These are phyloP conservation scores for Penicillium sp. DNA, from an alignment of 2,329 filamentous ascomycete species.

Conservation along the genomic window DNA sequence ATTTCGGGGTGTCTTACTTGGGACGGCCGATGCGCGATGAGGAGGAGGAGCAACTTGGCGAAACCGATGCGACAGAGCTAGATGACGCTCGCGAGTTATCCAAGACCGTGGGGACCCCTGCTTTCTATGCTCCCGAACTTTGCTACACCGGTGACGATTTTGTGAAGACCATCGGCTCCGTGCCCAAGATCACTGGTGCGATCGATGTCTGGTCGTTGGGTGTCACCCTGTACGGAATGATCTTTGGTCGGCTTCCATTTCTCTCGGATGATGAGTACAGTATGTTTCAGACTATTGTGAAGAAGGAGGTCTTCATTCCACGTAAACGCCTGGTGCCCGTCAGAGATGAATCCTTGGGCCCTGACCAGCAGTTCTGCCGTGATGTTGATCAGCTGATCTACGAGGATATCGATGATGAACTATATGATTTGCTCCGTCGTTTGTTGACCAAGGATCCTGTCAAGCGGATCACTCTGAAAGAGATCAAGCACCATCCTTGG, in stretches of 20 bases:
- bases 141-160: conserved; percentile 76
- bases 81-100: conserved; percentile 94
- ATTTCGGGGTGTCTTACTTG: conserved; percentile 97
- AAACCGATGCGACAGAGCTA: conserved; percentile 77
- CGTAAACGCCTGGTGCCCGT: conserved; percentile 71
- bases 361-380: conserved; percentile 48
- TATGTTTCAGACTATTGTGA: conserved; percentile 86
- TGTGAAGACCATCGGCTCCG: conserved; percentile 47
- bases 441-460: conserved; percentile 86
- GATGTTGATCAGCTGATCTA: conserved; percentile 74
- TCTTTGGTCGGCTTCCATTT: conserved; percentile 91
- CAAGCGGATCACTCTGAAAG: conserved; percentile 78
- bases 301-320: conserved; percentile 86
- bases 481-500: conserved; percentile 94
- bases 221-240: conserved; percentile 90
- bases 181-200: conserved; percentile 75
- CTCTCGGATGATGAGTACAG: conserved; percentile 85
- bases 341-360: conserved; percentile 42
- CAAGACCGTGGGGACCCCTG: conserved; percentile 94
- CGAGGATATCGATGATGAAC: conserved; percentile 73
- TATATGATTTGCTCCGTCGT: conserved; percentile 70
- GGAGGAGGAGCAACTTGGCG: conserved; percentile 70
- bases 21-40: conserved; percentile 79
- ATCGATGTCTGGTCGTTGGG: conserved; percentile 98
- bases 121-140: conserved; percentile 94